phyloP scores from a whole-genome alignment of 2,329 filamentous ascomycete genomes.

The Alternaria longipes region DNA sequence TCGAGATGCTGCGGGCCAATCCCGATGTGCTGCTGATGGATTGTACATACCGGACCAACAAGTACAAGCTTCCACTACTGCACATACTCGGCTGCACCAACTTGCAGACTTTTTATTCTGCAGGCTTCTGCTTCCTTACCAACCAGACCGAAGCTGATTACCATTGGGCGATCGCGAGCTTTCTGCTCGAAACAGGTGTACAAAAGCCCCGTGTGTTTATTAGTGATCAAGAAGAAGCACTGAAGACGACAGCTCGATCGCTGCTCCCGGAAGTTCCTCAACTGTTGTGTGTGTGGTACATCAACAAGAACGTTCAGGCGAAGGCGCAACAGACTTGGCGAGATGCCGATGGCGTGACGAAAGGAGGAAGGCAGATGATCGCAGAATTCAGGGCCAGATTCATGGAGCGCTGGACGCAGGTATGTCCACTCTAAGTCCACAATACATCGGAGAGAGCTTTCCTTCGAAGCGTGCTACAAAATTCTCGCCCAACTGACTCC shows the following conservation, averaged over 20 bases:
- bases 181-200: slow-evolving; percentile 21
- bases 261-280: slow-evolving; percentile 19
- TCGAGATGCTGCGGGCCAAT: slow-evolving; percentile 20
- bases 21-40: slow-evolving; percentile 22
- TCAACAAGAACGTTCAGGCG: slow-evolving; percentile 26
- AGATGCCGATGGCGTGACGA: slow-evolving; percentile 19
- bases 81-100: slow-evolving; percentile 23
- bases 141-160: slow-evolving; percentile 20
- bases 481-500: no score
- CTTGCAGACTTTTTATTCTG: slow-evolving; percentile 25
- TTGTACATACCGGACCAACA: slow-evolving; percentile 23
- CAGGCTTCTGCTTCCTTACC: slow-evolving; percentile 24
- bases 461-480: no score
- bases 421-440: background rate
- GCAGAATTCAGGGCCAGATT: slow-evolving; percentile 15
- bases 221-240: slow-evolving; percentile 10
- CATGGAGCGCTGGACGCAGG: slow-evolving; percentile 23
- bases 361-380: slow-evolving; percentile 21
- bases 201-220: slow-evolving; percentile 22
- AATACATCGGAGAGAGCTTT: background rate
- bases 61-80: slow-evolving; percentile 22
- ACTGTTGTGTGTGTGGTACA: slow-evolving; percentile 20
- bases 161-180: slow-evolving; percentile 22
- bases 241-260: slow-evolving; percentile 17
- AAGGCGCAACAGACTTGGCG: slow-evolving; percentile 21